Percentiles rank a stretch among this genome's conserved stretches.
Evolutionary conservation across 2,329 filamentous ascomycete genomes (phyloP).

Genomic region (Fusarium sp.): DNA sequence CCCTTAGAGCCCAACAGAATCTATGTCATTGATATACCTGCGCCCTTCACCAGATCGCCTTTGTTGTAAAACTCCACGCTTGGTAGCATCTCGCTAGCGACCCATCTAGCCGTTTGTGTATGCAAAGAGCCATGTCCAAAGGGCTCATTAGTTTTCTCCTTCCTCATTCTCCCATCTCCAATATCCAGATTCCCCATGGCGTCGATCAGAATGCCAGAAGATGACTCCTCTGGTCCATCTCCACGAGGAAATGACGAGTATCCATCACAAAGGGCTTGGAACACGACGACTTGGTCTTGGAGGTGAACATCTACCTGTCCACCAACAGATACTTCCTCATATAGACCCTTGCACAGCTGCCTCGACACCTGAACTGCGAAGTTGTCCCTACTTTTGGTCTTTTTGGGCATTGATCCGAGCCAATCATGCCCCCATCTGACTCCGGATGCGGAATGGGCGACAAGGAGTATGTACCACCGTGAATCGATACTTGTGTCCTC

Average conservation of each 20-base stretch:
- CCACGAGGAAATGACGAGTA: conserved; percentile 59
- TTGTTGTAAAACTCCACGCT: conserved; percentile 61
- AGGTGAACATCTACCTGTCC: conserved; percentile 66
- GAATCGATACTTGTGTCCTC: conserved; percentile 64
- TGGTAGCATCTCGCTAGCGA: conserved; percentile 63
- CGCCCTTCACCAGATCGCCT: conserved; percentile 62
- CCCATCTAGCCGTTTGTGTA: conserved; percentile 70
- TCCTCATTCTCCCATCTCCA: conserved; percentile 47
- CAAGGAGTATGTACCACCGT: conserved; percentile 67
- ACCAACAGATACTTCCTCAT: conserved; percentile 56
- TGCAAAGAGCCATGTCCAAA: conserved; percentile 69
- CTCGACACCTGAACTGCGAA: conserved; percentile 57
- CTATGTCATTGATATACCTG: conserved; percentile 45
- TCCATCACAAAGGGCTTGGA: conserved; percentile 67
- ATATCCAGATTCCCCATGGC: conserved; percentile 47
- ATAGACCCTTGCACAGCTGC: conserved; percentile 59
- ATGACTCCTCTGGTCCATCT: conserved; percentile 27
- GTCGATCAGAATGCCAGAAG: conserved; percentile 41
- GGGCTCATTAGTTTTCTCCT: conserved; percentile 60
- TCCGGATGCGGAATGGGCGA: conserved; percentile 60
- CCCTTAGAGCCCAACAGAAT: background rate
- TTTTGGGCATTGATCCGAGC: conserved; percentile 56
- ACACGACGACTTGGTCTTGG: conserved; percentile 70
- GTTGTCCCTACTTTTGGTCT: conserved; percentile 44
- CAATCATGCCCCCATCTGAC: conserved; percentile 63